These are phyloP conservation scores for Mycena galopus DNA, from an alignment of 768 basidiomycete species.

Conservation along the genomic window DNA sequence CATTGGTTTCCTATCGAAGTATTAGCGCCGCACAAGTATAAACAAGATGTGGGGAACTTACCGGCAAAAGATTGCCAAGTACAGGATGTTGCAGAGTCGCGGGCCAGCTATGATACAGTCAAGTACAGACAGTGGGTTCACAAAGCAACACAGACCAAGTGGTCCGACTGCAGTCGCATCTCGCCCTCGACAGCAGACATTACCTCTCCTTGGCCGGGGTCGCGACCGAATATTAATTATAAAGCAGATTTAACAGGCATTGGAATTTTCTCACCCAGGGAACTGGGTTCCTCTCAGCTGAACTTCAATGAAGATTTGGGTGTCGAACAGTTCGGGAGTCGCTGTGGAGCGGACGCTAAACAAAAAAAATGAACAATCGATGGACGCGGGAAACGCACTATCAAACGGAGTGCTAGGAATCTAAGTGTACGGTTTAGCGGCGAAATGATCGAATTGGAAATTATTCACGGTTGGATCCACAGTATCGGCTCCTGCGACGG, in stretches of 20 bases:
- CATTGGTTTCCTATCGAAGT: constrained; percentile 28
- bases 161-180: constrained; percentile 45
- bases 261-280: neutral
- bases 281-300: neutral
- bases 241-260: neutral
- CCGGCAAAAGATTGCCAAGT: constrained; percentile 43
- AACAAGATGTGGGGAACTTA: neutral
- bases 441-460: constrained; percentile 28
- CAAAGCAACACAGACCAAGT: constrained; percentile 11
- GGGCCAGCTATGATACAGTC: constrained; percentile 34
- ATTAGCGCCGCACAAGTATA: neutral
- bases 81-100: constrained; percentile 40
- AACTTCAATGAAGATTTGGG: constrained; percentile 30
- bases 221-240: neutral
- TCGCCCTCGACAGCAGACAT: constrained; percentile 38
- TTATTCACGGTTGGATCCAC: constrained; percentile 40
- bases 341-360: neutral
- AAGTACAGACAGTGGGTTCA: neutral
- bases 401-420: constrained; percentile 37
- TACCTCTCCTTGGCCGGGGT: constrained; percentile 5
- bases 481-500: constrained; percentile 40
- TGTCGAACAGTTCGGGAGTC: constrained; percentile 37
- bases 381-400: neutral
- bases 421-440: constrained; percentile 15
- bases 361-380: neutral